Conservation (phyloP, 1,284 basidiomycete genomes). For the Fomitiporia mediterranea region DNA sequence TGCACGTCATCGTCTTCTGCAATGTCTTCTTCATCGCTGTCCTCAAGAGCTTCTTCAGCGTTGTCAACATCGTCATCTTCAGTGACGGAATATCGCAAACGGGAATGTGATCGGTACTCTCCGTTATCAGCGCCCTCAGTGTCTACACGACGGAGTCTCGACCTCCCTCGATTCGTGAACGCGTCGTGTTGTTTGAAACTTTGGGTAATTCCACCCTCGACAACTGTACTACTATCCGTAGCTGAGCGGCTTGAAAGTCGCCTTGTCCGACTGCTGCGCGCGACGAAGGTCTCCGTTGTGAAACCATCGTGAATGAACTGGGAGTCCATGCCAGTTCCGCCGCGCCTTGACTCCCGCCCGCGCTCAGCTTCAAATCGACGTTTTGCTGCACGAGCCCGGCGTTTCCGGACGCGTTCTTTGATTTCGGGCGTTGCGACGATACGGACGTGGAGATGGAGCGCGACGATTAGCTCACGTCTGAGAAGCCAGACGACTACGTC, state of each 20-base stretch:
- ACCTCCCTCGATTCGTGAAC: conserved; percentile 1
- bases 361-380: conserved; percentile 22
- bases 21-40: background rate
- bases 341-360: conserved; percentile 3
- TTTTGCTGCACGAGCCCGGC: conserved; percentile 34
- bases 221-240: background rate
- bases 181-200: conserved; percentile 11
- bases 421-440: conserved; percentile 75
- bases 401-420: conserved; percentile 58
- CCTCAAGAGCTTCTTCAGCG: background rate
- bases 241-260: conserved; percentile 12
- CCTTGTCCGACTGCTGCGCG: background rate
- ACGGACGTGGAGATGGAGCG: conserved; percentile 82
- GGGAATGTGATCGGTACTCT: background rate
- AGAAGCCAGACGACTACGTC: conserved; percentile 92
- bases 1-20: conserved; percentile 21
- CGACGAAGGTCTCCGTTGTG: conserved; percentile 7
- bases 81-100: conserved; percentile 24
- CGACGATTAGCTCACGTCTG: conserved; percentile 79
- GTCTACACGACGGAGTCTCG: background rate
- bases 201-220: conserved; percentile 11
- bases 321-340: background rate
- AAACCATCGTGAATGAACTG: background rate
- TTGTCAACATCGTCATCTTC: conserved; percentile 30
- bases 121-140: background rate